Conservation (phyloP, 768 basidiomycete species). For the Pisolithus marmoratus region DNA sequence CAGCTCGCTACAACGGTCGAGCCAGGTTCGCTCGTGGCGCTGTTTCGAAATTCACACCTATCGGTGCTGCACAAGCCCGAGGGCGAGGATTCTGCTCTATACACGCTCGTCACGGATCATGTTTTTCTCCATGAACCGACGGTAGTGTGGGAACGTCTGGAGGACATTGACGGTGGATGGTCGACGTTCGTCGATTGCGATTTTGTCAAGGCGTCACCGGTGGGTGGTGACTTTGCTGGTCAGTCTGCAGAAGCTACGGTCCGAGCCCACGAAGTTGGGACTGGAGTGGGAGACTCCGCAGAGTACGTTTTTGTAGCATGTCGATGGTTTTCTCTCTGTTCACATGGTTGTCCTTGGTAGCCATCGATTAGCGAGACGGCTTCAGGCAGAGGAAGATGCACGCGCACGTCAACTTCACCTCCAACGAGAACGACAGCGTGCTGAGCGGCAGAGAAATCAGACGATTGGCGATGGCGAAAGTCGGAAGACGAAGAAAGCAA, state of each 20-base stretch:
- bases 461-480: constrained; percentile 22
- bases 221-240: constrained; percentile 78
- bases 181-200: constrained; percentile 74
- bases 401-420: constrained; percentile 36
- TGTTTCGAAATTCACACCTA: constrained; percentile 88
- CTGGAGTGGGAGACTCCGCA: constrained; percentile 40
- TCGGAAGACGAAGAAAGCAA: constrained; percentile 35
- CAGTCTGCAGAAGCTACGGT: constrained; percentile 60
- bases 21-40: constrained; percentile 65
- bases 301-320: constrained; percentile 46
- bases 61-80: constrained; percentile 72
- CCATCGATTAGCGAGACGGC: constrained; percentile 61
- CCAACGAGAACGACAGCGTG: constrained; percentile 26
- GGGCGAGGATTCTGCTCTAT: constrained; percentile 46
- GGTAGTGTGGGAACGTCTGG: constrained; percentile 87
- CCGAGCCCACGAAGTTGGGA: constrained; percentile 42
- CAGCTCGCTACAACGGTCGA: constrained; percentile 50
- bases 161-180: constrained; percentile 78
- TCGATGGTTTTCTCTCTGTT: constrained; percentile 2
- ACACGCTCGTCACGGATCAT: constrained; percentile 82
- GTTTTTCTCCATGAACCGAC: constrained; percentile 71
- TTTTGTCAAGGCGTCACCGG: constrained; percentile 58
- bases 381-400: constrained; percentile 79
- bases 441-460: constrained; percentile 16
- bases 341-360: constrained; percentile 29